Conservation (phyloP, 352 stramenopile species). For the Phytophthora macrochlamydospora region DNA sequence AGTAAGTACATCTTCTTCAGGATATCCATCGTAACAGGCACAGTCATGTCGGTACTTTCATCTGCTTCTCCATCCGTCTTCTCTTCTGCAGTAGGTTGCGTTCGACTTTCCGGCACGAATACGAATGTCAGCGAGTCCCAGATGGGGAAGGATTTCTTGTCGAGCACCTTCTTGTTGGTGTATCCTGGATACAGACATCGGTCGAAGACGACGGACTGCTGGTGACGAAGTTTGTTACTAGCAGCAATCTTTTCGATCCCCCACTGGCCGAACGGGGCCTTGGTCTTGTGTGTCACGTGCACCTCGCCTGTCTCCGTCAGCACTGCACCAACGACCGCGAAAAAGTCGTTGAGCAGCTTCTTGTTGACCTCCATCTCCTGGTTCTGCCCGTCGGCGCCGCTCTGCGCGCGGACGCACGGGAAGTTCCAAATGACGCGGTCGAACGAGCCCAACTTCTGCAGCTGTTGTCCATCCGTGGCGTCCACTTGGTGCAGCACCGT, state of each 20-base stretch:
- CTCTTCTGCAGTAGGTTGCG: constrained; percentile 16
- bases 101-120: constrained; percentile 65
- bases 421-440: constrained; percentile 98
- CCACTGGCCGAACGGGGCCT: constrained; percentile 90
- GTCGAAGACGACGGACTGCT: constrained; percentile 93
- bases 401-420: constrained; percentile 90
- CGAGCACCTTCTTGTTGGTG: constrained; percentile 95
- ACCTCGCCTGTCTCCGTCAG: constrained; percentile 85
- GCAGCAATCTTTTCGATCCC: constrained; percentile 74
- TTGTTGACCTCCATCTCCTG: constrained; percentile 96
- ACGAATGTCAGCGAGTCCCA: constrained; percentile 96
- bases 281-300: constrained; percentile 97
- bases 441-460: constrained; percentile 78
- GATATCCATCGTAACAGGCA: constrained; percentile 61
- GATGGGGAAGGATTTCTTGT: constrained; percentile 95
- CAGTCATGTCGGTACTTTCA: constrained; percentile 18
- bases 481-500: constrained; percentile 91
- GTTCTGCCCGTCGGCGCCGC: constrained; percentile 96
- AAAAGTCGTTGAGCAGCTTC: constrained; percentile 91
- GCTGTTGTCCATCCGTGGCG: constrained; percentile 82
- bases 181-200: constrained; percentile 92
- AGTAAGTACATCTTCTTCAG: constrained; percentile 72
- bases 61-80: neutral
- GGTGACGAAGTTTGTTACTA: constrained; percentile 48
- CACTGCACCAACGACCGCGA: constrained; percentile 58